Conservation (phyloP, 2,329 filamentous ascomycete genomes). For the Sclerotinia trifoliorum region DNA sequence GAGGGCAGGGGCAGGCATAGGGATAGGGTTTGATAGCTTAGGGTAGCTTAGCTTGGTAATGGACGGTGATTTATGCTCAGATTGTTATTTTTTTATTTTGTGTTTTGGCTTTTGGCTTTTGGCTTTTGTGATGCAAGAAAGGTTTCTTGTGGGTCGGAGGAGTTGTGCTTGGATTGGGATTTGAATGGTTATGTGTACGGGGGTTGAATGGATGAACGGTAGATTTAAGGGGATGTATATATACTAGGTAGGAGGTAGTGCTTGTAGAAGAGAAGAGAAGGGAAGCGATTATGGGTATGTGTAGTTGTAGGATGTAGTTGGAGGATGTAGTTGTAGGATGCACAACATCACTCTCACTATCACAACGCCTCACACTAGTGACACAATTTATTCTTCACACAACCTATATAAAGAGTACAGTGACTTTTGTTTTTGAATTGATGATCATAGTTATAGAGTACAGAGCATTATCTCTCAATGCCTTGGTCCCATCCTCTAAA, state of each 20-base stretch:
- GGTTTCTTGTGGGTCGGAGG: not conserved
- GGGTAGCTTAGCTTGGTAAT: not conserved
- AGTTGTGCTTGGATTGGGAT: too few relatives aligned
- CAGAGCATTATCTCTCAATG: conserved; percentile 13
- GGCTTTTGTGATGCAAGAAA: not conserved
- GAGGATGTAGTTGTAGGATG: too few relatives aligned
- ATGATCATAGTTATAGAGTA: conserved; percentile 20
- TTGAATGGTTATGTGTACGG: too few relatives aligned
- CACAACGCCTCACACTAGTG: not conserved
- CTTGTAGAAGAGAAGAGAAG: too few relatives aligned
- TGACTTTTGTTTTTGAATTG: conserved; percentile 18
- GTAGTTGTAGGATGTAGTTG: too few relatives aligned
- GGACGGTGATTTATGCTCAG: not conserved
- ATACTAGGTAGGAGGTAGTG: too few relatives aligned
- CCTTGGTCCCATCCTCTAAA: conserved; percentile 11
- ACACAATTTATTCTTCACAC: not conserved
- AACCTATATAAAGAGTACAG: not conserved
- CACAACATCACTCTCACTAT: not conserved
- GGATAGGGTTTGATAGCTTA: not conserved
- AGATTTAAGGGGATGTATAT: too few relatives aligned
- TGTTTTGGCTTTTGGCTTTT: not conserved
- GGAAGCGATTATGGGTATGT: too few relatives aligned
- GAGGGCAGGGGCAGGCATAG: too few relatives aligned
- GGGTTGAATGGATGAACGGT: too few relatives aligned
- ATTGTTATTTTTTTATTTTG: not conserved